phyloP scores from a whole-genome alignment of 108 stramenopile genomes.

The Nannochloropsis oceanica region DNA sequence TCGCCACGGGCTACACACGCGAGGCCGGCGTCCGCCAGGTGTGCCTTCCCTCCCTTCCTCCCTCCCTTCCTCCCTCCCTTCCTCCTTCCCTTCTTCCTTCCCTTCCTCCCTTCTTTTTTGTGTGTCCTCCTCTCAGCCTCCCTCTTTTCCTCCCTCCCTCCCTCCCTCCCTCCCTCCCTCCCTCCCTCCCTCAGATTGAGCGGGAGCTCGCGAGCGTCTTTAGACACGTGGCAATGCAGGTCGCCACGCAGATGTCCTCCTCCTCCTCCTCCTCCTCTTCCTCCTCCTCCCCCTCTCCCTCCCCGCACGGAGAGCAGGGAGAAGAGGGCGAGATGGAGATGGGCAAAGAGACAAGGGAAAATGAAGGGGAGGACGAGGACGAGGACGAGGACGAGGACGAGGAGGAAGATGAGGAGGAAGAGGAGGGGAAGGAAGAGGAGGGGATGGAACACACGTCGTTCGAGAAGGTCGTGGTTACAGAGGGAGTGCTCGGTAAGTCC shows the following conservation, averaged over 20 bases:
- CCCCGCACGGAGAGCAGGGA: background rate
- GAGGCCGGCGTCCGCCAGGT: slow-evolving; percentile 20
- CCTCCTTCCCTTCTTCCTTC: background rate
- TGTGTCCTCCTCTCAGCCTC: too few species aligned
- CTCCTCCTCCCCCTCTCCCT: background rate
- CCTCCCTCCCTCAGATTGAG: slow-evolving; percentile 2
- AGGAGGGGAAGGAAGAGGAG: background rate
- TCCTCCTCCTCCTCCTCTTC: too few species aligned
- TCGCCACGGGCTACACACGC: slow-evolving; percentile 13
- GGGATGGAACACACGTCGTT: background rate
- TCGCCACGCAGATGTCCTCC: too few species aligned
- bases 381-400: background rate
- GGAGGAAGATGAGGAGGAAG: background rate
- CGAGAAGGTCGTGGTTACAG: slow-evolving; percentile 1
- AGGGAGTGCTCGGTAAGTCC: background rate
- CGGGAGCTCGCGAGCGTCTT: slow-evolving; percentile 10
- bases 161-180: background rate
- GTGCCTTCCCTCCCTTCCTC: background rate
- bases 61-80: background rate
- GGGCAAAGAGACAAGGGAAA: background rate
- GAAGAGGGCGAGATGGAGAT: background rate
- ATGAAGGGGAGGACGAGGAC: background rate
- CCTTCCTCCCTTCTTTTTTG: too few species aligned
- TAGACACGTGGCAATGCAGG: background rate
- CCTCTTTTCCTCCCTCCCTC: background rate